Base-by-base conservation (phyloP, 805 yeast genomes). In the Spathaspora girioi region DNA sequence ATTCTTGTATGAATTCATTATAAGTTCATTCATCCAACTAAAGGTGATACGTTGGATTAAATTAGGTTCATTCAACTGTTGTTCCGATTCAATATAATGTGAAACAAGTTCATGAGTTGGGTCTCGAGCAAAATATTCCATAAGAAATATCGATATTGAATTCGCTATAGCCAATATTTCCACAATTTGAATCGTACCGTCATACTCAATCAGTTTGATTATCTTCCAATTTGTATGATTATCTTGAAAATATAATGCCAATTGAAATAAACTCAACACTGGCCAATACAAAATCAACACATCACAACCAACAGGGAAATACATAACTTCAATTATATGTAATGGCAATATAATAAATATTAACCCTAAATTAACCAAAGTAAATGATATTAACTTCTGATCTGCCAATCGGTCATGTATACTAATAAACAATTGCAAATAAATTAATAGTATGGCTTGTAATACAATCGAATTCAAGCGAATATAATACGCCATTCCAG, bases 1-100 rank as follows among this genome's bases (percentile, higher is more conserved):
- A 32, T 69, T 67, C 14, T 59, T 55, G 48, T 70, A 74, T 0
- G 78, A 70, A 49, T 71, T 71, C 14, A 59, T 53, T 26, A 79
- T 74, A 50, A 79, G 57, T 3, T 67, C 65, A 54, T 76, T 77
- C 78, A 79, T 73, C 80, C 81, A 78, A 18, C 71, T 70, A 52
- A 72, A 79, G 0, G 81, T 70, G 29, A 76, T 56, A 41, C 66
- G 61, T 12, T 75, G 73, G 42, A 75, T 59, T n/a, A 73, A 45
- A 23, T 68, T 71, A 6, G 74, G 71, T 19, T 48, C 49, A n/a
- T 62, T 52, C 17, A 40, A 44, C 12, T 38, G 45, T 6, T 65
- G 66, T 7, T 62, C 56, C 17, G 56, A 49, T 38, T 47, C 48
- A 9, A 44, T 43, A 53, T 66, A 76, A 45, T 68, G 68, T 1